These are phyloP conservation scores for Lizanozyma gosingica DNA, from an alignment of 1,139 yeast species.

Conservation along the genomic window DNA sequence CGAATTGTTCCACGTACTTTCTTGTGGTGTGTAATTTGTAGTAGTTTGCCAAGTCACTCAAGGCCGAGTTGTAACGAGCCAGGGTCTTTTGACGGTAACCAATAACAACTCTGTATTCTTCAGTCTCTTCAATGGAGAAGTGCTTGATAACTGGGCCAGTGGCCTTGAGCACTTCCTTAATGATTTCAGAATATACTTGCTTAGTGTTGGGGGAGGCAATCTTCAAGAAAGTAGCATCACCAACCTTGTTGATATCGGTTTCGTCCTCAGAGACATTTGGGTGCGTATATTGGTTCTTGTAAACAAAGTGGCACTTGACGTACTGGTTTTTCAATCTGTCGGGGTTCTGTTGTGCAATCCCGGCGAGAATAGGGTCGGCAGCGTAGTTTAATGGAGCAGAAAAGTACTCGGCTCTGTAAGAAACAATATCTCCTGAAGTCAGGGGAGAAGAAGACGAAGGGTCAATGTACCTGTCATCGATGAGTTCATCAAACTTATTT, in stretches of 20 bases:
- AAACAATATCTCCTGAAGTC: no score
- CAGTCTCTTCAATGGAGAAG: conserved; percentile 67
- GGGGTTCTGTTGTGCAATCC: conserved; percentile 29
- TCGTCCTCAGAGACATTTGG: conserved; percentile 25
- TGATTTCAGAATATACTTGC: conserved; percentile 62
- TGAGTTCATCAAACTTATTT: conserved; percentile 50
- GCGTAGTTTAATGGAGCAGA: conserved; percentile 54
- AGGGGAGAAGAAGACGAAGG: conserved; percentile 34
- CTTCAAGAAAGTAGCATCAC: conserved; percentile 72
- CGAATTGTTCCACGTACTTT: conserved; percentile 89
- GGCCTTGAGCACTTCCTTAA: conserved; percentile 59
- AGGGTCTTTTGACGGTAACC: conserved; percentile 84
- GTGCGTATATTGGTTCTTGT: conserved; percentile 57
- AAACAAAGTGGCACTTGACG: conserved; percentile 78
- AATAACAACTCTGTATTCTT: conserved; percentile 79
- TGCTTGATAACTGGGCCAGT: conserved; percentile 93
- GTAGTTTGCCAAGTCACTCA: conserved; percentile 81
- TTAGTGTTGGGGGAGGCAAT: conserved; percentile 79
- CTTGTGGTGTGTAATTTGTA: conserved; percentile 81
- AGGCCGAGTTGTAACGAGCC: conserved; percentile 81
- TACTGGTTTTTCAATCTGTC: conserved; percentile 35
- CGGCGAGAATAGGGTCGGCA: conserved; percentile 37
- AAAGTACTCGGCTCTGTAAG: conserved; percentile 78
- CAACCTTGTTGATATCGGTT: conserved; percentile 53
- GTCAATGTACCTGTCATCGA: conserved; percentile 75